phyloP scores from a whole-genome alignment of 2,329 filamentous ascomycete genomes.

The Sclerotiophoma versabilis region DNA sequence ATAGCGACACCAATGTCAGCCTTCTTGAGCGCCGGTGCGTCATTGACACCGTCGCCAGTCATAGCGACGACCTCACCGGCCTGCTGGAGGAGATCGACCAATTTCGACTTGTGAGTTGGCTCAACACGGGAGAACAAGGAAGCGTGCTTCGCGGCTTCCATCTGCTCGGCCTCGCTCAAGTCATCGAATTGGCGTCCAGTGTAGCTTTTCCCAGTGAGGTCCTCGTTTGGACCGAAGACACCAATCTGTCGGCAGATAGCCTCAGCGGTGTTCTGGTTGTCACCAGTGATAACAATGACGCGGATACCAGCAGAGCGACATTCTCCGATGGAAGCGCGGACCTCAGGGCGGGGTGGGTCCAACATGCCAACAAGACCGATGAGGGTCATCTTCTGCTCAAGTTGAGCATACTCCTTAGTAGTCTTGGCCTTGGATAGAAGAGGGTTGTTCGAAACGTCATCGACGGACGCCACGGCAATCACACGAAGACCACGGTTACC shows the following conservation, averaged over 20 bases:
- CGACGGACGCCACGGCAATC: slow-evolving; percentile 87
- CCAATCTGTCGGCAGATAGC: slow-evolving; percentile 98
- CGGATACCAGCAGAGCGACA: slow-evolving; percentile 94
- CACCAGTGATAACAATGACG: slow-evolving; percentile 96
- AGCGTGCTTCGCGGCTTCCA: slow-evolving; percentile 82
- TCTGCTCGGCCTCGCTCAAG: slow-evolving; percentile 77
- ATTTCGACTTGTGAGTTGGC: slow-evolving; percentile 94
- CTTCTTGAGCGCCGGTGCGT: slow-evolving; percentile 97
- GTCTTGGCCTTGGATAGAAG: slow-evolving; percentile 79
- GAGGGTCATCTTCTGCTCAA: slow-evolving; percentile 94
- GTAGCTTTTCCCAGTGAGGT: slow-evolving; percentile 89
- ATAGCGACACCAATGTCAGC: slow-evolving; percentile 98
- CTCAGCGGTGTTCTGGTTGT: slow-evolving; percentile 97
- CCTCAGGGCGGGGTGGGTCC: slow-evolving; percentile 93
- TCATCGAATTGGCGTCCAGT: slow-evolving; percentile 95
- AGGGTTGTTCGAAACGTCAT: slow-evolving; percentile 74
- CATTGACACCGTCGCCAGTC: slow-evolving; percentile 99
- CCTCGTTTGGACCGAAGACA: slow-evolving; percentile 81
- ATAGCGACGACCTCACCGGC: slow-evolving; percentile 95
- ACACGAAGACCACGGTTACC: slow-evolving; percentile 92
- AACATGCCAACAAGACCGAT: slow-evolving; percentile 95
- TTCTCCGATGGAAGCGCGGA: slow-evolving; percentile 82
- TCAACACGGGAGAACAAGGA: slow-evolving; percentile 96
- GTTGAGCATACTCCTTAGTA: slow-evolving; percentile 79
- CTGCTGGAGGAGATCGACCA: slow-evolving; percentile 94